These are phyloP conservation scores for Coniochaeta hoffmannii DNA, from an alignment of 2,329 filamentous ascomycete genomes.

Conservation along the genomic window DNA sequence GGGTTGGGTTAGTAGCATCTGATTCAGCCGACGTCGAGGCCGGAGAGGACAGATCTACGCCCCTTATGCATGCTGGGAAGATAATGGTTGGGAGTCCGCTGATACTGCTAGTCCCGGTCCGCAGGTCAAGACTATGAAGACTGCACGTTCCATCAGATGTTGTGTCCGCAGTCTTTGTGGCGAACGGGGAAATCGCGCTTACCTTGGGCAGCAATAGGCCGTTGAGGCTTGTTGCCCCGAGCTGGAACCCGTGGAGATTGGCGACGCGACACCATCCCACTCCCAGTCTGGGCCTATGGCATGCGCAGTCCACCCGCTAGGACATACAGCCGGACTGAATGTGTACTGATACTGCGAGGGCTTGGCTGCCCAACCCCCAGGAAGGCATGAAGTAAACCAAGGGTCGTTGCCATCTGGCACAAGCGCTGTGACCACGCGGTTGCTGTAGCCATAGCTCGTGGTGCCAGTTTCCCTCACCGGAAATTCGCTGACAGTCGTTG, in stretches of 20 bases:
- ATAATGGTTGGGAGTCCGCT: neutral
- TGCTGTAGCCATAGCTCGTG: neutral
- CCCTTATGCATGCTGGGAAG: slow-evolving; percentile 2
- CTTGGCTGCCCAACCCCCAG: neutral
- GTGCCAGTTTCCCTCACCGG: neutral
- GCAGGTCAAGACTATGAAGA: slow-evolving; percentile 1
- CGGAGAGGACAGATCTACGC: neutral
- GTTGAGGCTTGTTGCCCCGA: slow-evolving; percentile 2
- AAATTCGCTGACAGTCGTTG: neutral
- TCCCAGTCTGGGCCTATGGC: neutral
- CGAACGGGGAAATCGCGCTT: neutral
- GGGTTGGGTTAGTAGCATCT: neutral
- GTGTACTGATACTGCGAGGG: slow-evolving; percentile 2
- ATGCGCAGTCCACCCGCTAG: neutral
- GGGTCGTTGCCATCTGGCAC: neutral
- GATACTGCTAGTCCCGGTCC: neutral
- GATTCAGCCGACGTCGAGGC: neutral
- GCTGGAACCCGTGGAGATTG: neutral
- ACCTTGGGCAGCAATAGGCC: slow-evolving; percentile 3
- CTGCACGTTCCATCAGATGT: neutral
- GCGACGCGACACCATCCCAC: neutral
- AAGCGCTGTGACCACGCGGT: neutral
- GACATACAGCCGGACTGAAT: slow-evolving; percentile 1
- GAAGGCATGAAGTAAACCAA: neutral
- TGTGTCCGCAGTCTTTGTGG: neutral